phyloP scores from a whole-genome alignment of 495 filamentous ascomycete genomes.

The Cryomyces minteri region DNA sequence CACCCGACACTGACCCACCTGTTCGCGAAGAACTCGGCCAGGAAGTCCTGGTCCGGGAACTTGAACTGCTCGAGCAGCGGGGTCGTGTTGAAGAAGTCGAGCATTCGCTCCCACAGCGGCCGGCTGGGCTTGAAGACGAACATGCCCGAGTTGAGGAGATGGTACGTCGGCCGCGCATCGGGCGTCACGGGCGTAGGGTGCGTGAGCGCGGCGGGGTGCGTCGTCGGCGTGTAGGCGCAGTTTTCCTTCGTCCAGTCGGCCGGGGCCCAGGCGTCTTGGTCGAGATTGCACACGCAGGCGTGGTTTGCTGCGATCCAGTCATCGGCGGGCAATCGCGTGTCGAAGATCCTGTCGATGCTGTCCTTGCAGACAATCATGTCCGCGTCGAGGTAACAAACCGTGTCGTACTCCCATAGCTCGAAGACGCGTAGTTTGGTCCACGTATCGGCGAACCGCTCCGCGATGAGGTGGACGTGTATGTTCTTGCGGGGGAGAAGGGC shows the following conservation, averaged over 20 bases:
- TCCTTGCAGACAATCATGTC: conserved; percentile 27
- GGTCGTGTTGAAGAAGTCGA: conserved; percentile 20
- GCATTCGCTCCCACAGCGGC: conserved; percentile 21
- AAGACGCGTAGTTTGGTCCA: conserved; percentile 39
- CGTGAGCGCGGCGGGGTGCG: conserved; percentile 16
- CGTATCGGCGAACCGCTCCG: conserved; percentile 31
- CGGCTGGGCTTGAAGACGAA: conserved; percentile 22
- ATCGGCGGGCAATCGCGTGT: conserved; percentile 10
- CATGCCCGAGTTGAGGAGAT: conserved; percentile 23
- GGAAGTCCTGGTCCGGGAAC: conserved; percentile 37
- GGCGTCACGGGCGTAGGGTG: conserved; percentile 11
- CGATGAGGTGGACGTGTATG: conserved; percentile 15
- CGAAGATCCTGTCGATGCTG: conserved; percentile 29
- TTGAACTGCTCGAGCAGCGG: conserved; percentile 18
- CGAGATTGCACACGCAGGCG: conserved; percentile 33
- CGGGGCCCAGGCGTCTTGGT: conserved; percentile 28
- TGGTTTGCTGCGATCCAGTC: conserved; percentile 31
- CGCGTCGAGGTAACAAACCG: conserved; percentile 29
- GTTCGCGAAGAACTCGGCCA: conserved; percentile 26
- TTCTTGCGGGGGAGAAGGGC: conserved; percentile 16
- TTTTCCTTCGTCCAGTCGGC: conserved; percentile 27
- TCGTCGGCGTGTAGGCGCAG: conserved; percentile 28
- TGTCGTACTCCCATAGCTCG: conserved; percentile 21
- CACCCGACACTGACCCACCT: conserved; percentile 26
- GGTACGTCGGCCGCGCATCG: conserved; percentile 13